Conservation (phyloP, 768 basidiomycete species). For the Kwoniella dejecticola region DNA sequence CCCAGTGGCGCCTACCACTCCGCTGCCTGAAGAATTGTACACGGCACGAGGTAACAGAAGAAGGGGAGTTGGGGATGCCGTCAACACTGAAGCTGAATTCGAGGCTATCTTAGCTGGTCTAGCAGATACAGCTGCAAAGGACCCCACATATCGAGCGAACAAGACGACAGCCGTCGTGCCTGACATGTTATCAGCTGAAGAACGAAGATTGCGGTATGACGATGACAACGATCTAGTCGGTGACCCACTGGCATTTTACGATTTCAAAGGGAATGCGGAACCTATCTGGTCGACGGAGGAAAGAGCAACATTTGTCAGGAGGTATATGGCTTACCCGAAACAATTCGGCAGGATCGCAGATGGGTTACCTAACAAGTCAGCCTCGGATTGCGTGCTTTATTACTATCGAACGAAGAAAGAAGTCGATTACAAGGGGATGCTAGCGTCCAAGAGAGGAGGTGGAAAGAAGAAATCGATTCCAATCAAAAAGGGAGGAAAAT, state of each 20-base stretch:
- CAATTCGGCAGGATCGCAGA: conserved; percentile 92
- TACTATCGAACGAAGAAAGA: conserved; percentile 95
- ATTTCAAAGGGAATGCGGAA: conserved; percentile 66
- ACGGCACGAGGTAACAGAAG: conserved; percentile 49
- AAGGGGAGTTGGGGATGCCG: conserved; percentile 68
- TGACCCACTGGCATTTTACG: conserved; percentile 76
- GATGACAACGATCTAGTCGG: conserved; percentile 81
- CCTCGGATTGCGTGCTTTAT: conserved; percentile 84
- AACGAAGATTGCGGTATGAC: conserved; percentile 60
- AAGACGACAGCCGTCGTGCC: conserved; percentile 84
- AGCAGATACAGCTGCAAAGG: conserved; percentile 85
- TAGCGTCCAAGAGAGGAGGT: conserved; percentile 34
- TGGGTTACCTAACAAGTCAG: conserved; percentile 74
- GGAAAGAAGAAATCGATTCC: conserved; percentile 33
- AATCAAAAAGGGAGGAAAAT: conserved; percentile 45
- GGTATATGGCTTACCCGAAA: conserved; percentile 83
- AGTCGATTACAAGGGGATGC: conserved; percentile 55
- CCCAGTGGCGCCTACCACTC: conserved; percentile 33
- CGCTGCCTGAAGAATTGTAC: conserved; percentile 30
- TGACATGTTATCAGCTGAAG: conserved; percentile 64
- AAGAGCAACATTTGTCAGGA: conserved; percentile 72
- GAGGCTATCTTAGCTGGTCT: conserved; percentile 94
- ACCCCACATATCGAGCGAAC: conserved; percentile 82
- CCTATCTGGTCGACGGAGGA: conserved; percentile 88
- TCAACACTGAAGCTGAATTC: conserved; percentile 93